phyloP scores from a whole-genome alignment of 805 yeast species.

The Nakazawaea ishiwadae region DNA sequence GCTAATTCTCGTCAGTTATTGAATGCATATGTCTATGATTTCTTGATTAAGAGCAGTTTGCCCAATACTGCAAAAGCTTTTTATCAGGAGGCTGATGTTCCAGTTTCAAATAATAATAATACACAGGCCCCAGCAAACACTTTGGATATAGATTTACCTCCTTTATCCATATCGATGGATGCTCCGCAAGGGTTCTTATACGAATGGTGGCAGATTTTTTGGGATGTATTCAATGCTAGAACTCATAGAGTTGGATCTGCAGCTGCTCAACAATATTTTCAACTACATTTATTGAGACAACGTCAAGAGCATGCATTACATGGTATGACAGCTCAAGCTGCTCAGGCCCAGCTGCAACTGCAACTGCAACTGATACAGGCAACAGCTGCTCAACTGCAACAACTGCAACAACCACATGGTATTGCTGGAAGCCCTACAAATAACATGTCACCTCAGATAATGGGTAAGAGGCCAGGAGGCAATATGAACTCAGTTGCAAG shows the following conservation, averaged over 20 bases:
- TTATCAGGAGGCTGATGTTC: slow-evolving; percentile 71
- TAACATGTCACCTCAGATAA: slow-evolving; percentile 12
- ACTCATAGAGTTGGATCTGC: slow-evolving; percentile 60
- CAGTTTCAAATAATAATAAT: slow-evolving; percentile 24
- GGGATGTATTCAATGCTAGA: slow-evolving; percentile 88
- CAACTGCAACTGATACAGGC: slow-evolving; percentile 20
- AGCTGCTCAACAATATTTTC: slow-evolving; percentile 68
- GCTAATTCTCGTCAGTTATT: slow-evolving; percentile 52
- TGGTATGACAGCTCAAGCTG: slow-evolving; percentile 23
- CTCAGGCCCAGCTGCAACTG: slow-evolving; percentile 23
- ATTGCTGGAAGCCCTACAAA: slow-evolving; percentile 12
- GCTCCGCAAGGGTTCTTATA: slow-evolving; percentile 83
- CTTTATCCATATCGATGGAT: slow-evolving; percentile 56
- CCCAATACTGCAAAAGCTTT: slow-evolving; percentile 71
- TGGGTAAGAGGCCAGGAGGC: slow-evolving; percentile 19
- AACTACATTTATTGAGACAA: slow-evolving; percentile 54
- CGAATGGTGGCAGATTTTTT: slow-evolving; percentile 96
- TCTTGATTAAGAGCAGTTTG: slow-evolving; percentile 67
- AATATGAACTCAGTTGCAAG: slow-evolving; percentile 9
- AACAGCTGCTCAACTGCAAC: slow-evolving; percentile 17
- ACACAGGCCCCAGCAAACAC: slow-evolving; percentile 2
- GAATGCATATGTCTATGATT: slow-evolving; percentile 85
- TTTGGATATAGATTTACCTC: slow-evolving; percentile 37
- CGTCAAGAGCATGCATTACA: slow-evolving; percentile 51
- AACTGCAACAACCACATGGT: slow-evolving; percentile 15